phyloP scores from a whole-genome alignment of 2,329 filamentous ascomycete genomes.

The Ophiocordyceps unilateralis region DNA sequence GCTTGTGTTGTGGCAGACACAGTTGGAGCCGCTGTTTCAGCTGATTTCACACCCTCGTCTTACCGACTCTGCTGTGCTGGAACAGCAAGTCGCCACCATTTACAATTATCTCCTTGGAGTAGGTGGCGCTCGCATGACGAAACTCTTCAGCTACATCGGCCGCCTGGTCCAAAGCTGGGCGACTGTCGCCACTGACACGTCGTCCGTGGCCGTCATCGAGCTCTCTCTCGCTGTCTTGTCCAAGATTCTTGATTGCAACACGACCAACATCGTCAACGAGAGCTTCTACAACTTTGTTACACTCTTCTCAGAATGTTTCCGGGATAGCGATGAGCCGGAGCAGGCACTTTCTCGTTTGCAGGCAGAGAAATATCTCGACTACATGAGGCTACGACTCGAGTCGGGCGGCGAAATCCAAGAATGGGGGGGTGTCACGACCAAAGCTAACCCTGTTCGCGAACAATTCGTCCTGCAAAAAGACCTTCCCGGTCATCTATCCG shows the following conservation, averaged over 20 bases:
- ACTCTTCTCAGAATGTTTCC: constrained; percentile 8
- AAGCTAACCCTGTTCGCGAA: constrained; percentile 5
- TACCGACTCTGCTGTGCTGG: constrained; percentile 19
- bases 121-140: constrained; percentile 13
- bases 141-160: constrained; percentile 14
- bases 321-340: constrained; percentile 2
- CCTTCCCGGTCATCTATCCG: constrained; percentile 16
- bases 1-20: constrained; percentile 8
- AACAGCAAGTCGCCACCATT: constrained; percentile 17
- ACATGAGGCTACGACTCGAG: constrained; percentile 13
- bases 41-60: constrained; percentile 17
- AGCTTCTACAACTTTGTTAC: constrained; percentile 3
- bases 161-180: constrained; percentile 7
- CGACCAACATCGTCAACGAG: constrained; percentile 14
- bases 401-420: constrained; percentile 8
- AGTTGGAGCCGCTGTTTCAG: constrained; percentile 16
- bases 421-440: constrained; percentile 4
- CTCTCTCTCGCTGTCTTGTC: constrained; percentile 14
- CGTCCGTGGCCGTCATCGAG: constrained; percentile 9
- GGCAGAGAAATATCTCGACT: constrained; percentile 13
- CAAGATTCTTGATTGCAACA: constrained; percentile 19
- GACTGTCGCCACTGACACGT: constrained; percentile 1
- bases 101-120: constrained; percentile 18
- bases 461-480: constrained; percentile 14
- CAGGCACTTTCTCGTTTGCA: constrained; percentile 12